Percentiles rank a stretch among this genome's conserved stretches.
Evolutionary conservation across 192 early-diverging fungal genomes (phyloP).

Genomic region (Entrophospora sp.): DNA sequence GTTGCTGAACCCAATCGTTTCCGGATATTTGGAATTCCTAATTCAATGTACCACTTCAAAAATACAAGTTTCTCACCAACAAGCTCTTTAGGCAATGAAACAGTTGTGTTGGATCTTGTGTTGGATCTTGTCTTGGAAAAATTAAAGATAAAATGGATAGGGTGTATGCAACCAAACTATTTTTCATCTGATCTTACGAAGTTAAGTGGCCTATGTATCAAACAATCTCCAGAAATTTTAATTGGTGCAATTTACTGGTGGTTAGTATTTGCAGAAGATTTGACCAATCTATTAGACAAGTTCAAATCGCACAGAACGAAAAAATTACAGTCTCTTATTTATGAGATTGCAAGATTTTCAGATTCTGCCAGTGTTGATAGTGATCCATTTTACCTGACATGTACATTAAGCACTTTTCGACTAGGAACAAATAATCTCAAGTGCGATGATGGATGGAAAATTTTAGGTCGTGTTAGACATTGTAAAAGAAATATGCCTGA

Average conservation of each 20-base stretch:
- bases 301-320: slow-evolving; percentile 40
- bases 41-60: slow-evolving; percentile 32
- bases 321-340: slow-evolving; percentile 49
- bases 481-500: slow-evolving; percentile 40
- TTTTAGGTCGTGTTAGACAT: slow-evolving; percentile 56
- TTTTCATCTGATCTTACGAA: slow-evolving; percentile 34
- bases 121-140: slow-evolving; percentile 28
- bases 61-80: slow-evolving; percentile 31
- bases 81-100: slow-evolving; percentile 26
- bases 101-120: slow-evolving; percentile 40
- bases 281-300: slow-evolving; percentile 37
- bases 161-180: slow-evolving; percentile 39
- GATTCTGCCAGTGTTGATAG: slow-evolving; percentile 28
- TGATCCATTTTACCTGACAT: slow-evolving; percentile 59
- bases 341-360: slow-evolving; percentile 44
- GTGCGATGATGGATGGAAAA: slow-evolving; percentile 67
- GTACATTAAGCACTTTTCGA: slow-evolving; percentile 53
- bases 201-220: slow-evolving; percentile 48
- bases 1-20: slow-evolving; percentile 33
- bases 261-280: slow-evolving; percentile 51
- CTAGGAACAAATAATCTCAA: slow-evolving; percentile 54
- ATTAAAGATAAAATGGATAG: slow-evolving; percentile 34
- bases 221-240: slow-evolving; percentile 63
- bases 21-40: slow-evolving; percentile 55
- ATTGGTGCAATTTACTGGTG: slow-evolving; percentile 60